phyloP scores from a whole-genome alignment of 768 basidiomycete genomes.

The Naganishia randhawae region DNA sequence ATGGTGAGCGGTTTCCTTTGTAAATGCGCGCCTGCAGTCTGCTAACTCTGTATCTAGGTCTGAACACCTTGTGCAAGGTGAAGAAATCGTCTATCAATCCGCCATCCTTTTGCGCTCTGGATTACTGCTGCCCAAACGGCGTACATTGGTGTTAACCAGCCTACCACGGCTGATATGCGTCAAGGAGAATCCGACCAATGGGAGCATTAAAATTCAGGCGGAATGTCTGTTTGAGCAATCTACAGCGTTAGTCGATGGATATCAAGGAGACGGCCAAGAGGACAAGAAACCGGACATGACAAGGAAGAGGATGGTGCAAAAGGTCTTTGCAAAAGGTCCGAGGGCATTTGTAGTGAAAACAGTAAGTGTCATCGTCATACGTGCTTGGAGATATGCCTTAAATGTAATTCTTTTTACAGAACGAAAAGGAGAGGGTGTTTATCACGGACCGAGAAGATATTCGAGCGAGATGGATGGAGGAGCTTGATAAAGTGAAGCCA shows the following conservation, averaged over 20 bases:
- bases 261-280: neutral
- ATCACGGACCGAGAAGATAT: slow-evolving; percentile 31
- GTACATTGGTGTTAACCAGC: slow-evolving; percentile 38
- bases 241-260: neutral
- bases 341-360: slow-evolving; percentile 44
- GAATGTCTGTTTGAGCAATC: slow-evolving; percentile 30
- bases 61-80: slow-evolving; percentile 36
- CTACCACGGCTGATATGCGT: slow-evolving; percentile 45
- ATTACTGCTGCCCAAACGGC: slow-evolving; percentile 34
- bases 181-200: slow-evolving; percentile 38
- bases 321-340: slow-evolving; percentile 36
- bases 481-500: slow-evolving; percentile 17
- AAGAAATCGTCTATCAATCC: slow-evolving; percentile 39
- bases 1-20: neutral
- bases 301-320: slow-evolving; percentile 32
- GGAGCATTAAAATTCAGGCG: slow-evolving; percentile 37
- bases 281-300: neutral
- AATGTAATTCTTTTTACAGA: neutral
- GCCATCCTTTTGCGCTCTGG: slow-evolving; percentile 36
- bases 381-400: neutral
- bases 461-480: slow-evolving; percentile 28
- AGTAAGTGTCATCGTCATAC: slow-evolving; percentile 30
- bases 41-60: slow-evolving; percentile 9
- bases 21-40: neutral
- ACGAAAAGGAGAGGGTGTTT: slow-evolving; percentile 27